Evolutionary conservation across 768 basidiomycete genomes (phyloP).

Genomic region (Boletus coccyginus): DNA sequence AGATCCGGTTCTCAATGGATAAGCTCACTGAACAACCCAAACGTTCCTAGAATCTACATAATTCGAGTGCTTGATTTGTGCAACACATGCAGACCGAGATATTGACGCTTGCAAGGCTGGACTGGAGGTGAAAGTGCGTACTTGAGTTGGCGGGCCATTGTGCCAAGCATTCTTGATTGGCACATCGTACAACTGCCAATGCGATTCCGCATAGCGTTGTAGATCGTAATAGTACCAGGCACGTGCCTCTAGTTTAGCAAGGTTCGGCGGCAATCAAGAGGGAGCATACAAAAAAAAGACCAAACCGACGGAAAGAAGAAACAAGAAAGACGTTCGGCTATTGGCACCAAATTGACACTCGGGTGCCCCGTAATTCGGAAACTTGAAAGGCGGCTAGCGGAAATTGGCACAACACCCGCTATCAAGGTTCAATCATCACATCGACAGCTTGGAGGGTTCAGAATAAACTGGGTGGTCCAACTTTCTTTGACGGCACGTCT

Average conservation of each 20-base stretch:
- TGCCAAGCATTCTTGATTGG: background rate
- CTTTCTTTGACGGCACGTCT: background rate
- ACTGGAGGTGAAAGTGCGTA: background rate
- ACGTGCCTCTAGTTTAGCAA: background rate
- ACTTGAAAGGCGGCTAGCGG: background rate
- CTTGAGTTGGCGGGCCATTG: background rate
- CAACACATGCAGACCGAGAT: no score
- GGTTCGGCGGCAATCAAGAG: background rate
- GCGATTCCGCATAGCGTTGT: background rate
- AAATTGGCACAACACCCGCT: background rate
- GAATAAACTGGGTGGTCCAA: background rate
- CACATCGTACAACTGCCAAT: background rate
- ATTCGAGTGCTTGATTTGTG: no score
- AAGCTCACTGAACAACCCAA: no score
- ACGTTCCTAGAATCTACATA: no score
- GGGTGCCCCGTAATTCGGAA: background rate
- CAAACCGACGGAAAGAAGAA: background rate
- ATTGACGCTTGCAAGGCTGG: background rate
- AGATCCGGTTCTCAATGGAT: background rate
- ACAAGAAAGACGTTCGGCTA: background rate
- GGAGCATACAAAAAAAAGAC: no score
- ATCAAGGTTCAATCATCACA: background rate
- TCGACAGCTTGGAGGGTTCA: background rate
- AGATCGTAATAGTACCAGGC: background rate
- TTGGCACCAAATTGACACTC: background rate